Percentiles rank a stretch among this genome's conserved stretches.
Conservation (phyloP, 2,329 filamentous ascomycete species). For the Talaromyces pinophilus region DNA sequence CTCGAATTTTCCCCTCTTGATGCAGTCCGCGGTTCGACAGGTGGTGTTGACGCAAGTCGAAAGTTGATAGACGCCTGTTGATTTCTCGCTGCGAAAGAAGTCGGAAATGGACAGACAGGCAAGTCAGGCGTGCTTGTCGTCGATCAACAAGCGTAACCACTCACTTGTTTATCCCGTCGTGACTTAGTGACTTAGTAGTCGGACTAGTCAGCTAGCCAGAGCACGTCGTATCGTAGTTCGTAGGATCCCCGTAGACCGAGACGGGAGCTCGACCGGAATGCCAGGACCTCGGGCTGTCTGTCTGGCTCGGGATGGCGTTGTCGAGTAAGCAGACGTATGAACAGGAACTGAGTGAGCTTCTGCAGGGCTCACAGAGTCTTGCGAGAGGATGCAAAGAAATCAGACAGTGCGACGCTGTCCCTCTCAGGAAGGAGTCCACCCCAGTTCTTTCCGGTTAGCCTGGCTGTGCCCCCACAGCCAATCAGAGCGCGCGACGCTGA, state of each 20-base stretch:
- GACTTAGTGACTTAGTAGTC: background rate
- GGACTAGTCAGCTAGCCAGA: conserved; percentile 8
- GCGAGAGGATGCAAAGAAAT: background rate
- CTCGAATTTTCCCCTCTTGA: conserved; percentile 3
- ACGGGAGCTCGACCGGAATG: conserved; percentile 9
- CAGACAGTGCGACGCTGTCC: conserved; percentile 20
- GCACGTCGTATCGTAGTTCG: conserved; percentile 15
- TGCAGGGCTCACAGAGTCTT: background rate
- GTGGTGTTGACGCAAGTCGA: background rate
- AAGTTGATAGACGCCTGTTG: background rate
- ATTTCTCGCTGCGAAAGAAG: background rate
- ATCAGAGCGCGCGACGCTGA: conserved; percentile 5
- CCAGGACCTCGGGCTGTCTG: background rate
- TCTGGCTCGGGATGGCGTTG: background rate
- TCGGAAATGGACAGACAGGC: background rate
- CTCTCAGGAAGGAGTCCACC: background rate
- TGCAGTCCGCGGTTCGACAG: background rate
- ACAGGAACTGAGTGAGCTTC: conserved; percentile 1
- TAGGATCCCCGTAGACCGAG: conserved; percentile 1
- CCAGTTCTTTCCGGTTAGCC: conserved; percentile 13
- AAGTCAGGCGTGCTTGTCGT: background rate
- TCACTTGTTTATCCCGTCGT: conserved; percentile 8
- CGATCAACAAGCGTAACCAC: background rate
- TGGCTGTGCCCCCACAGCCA: background rate
- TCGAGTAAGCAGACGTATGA: background rate